A percentile compares a stretch with the other conserved stretches of the same genome.
These are phyloP conservation scores for Lasiosphaeria miniovina DNA, from an alignment of 495 filamentous ascomycete species.

Conservation along the genomic window DNA sequence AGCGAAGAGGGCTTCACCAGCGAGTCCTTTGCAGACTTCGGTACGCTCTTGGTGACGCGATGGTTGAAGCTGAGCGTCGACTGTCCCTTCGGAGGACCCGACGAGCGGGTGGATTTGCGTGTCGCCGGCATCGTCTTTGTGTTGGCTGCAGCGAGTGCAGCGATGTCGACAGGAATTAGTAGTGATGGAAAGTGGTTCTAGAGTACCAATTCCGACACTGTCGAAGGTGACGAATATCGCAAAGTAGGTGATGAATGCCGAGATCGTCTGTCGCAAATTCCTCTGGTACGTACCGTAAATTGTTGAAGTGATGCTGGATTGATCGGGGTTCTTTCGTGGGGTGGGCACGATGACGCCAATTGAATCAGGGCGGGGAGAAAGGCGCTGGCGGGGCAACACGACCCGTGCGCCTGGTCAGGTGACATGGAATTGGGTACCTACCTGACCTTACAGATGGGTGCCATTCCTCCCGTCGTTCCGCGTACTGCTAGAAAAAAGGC, in stretches of 20 bases:
- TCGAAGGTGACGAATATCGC: not conserved
- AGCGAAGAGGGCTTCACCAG: conserved; percentile 33
- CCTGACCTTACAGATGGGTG: no score
- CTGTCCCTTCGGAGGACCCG: conserved; percentile 50
- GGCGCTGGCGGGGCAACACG: conserved; percentile 34
- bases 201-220: no score
- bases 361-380: not conserved
- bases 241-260: not conserved
- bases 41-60: conserved; percentile 68
- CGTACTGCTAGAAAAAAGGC: no score
- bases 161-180: conserved; percentile 1
- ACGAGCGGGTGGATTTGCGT: conserved; percentile 53
- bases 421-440: no score
- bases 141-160: no score
- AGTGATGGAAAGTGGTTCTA: no score
- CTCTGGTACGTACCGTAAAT: no score
- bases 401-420: conserved; percentile 28
- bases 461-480: no score
- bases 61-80: conserved; percentile 72
- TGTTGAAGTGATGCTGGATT: not conserved
- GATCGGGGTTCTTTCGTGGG: not conserved
- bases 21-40: conserved; percentile 50
- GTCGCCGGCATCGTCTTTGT: conserved; percentile 60
- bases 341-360: not conserved
- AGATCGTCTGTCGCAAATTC: not conserved